Evolutionary conservation across 1,284 basidiomycete species (phyloP).

Genomic region (Pyrrhoderma noxium): DNA sequence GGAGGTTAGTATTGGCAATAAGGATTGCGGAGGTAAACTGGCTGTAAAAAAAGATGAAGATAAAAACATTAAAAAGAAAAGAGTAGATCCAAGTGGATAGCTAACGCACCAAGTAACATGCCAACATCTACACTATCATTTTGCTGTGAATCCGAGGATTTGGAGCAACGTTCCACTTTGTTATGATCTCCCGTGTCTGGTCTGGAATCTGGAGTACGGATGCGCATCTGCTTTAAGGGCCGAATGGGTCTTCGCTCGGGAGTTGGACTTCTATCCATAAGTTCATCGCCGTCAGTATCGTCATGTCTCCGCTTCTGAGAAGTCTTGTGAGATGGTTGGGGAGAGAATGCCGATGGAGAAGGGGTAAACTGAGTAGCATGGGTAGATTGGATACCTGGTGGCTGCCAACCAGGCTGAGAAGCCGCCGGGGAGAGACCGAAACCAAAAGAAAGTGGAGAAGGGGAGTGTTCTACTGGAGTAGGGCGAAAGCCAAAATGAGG

Average conservation of each 20-base stretch:
- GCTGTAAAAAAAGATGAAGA: constrained; percentile 34
- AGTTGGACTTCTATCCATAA: constrained; percentile 76
- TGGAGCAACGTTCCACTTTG: constrained; percentile 31
- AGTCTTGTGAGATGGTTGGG: constrained; percentile 28
- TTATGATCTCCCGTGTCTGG: constrained; percentile 23
- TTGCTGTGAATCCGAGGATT: constrained; percentile 31
- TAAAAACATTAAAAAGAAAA: neutral
- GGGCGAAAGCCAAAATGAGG: constrained; percentile 59
- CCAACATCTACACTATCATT: constrained; percentile 66
- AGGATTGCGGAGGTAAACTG: constrained; percentile 63
- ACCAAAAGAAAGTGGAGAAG: constrained; percentile 63
- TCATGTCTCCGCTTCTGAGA: constrained; percentile 58
- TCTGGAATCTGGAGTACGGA: constrained; percentile 38
- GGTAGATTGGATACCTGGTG: constrained; percentile 31
- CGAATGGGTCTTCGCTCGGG: constrained; percentile 57
- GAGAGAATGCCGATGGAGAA: constrained; percentile 32
- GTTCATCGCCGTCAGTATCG: constrained; percentile 50
- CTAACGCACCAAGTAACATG: constrained; percentile 60
- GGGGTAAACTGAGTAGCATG: constrained; percentile 35
- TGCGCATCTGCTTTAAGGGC: constrained; percentile 58
- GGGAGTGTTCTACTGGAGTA: constrained; percentile 51
- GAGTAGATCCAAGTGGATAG: constrained; percentile 7
- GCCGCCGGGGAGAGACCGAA: constrained; percentile 50
- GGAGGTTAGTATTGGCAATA: constrained; percentile 62
- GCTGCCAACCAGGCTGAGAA: constrained; percentile 31